Conservation (phyloP, 352 stramenopile genomes). For the Pythium dissotocum region DNA sequence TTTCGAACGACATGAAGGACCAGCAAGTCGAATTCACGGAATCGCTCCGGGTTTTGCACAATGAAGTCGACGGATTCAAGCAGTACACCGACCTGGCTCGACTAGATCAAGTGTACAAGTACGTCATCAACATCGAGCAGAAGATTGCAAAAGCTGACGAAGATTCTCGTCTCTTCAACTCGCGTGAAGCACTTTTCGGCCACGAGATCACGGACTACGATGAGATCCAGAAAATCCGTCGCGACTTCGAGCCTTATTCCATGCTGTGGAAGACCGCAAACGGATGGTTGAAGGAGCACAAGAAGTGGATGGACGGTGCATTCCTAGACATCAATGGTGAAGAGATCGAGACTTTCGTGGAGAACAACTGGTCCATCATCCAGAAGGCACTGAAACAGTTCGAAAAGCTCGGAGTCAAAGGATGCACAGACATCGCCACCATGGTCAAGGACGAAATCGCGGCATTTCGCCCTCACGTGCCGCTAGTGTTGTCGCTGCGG, state of each 20-base stretch:
- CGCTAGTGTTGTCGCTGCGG: slow-evolving; percentile 86
- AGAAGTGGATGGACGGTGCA: slow-evolving; percentile 91
- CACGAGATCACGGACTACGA: slow-evolving; percentile 91
- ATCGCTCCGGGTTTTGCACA: slow-evolving; percentile 77
- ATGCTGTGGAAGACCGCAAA: slow-evolving; percentile 92
- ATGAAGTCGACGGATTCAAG: slow-evolving; percentile 84
- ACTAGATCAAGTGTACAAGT: slow-evolving; percentile 87
- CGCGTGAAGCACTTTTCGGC: slow-evolving; percentile 87
- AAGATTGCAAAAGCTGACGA: slow-evolving; percentile 89
- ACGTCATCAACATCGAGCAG: slow-evolving; percentile 84
- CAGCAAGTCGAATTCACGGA: slow-evolving; percentile 92
- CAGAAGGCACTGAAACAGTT: slow-evolving; percentile 94
- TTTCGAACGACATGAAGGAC: slow-evolving; percentile 91
- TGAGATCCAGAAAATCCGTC: slow-evolving; percentile 86
- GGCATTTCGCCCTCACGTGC: slow-evolving; percentile 87
- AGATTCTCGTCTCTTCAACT: slow-evolving; percentile 91
- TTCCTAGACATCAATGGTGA: slow-evolving; percentile 92
- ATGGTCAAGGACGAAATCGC: slow-evolving; percentile 91
- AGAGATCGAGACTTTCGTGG: slow-evolving; percentile 91
- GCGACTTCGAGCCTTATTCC: slow-evolving; percentile 94
- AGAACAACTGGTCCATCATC: slow-evolving; percentile 78
- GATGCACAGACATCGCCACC: slow-evolving; percentile 84
- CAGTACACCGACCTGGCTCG: slow-evolving; percentile 88
- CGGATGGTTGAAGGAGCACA: slow-evolving; percentile 90
- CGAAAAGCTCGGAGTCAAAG: slow-evolving; percentile 86